Conservation (phyloP, 768 basidiomycete species). For the Lactarius psammicola region DNA sequence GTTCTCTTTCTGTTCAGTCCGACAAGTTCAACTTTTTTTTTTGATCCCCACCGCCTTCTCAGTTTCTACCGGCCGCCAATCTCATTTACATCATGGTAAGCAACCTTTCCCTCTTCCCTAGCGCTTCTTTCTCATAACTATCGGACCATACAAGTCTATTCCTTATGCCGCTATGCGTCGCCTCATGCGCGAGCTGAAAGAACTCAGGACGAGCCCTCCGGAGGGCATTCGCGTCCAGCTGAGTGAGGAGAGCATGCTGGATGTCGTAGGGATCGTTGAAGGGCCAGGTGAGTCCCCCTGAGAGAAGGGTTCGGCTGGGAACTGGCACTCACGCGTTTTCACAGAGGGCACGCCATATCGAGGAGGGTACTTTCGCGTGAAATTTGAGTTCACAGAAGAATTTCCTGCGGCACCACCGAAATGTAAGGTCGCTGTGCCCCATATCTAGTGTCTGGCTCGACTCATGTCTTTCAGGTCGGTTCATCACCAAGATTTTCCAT, state of each 20-base stretch:
- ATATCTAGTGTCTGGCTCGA: neutral
- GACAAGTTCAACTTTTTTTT: constrained; percentile 4
- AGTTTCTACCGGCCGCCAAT: neutral
- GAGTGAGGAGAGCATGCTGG: constrained; percentile 84
- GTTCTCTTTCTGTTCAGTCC: neutral
- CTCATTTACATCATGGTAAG: constrained; percentile 14
- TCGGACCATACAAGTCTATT: constrained; percentile 36
- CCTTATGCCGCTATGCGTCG: constrained; percentile 69
- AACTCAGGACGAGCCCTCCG: constrained; percentile 77
- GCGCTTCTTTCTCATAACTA: neutral
- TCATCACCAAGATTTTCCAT: constrained; percentile 94
- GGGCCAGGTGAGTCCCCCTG: constrained; percentile 74
- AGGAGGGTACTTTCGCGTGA: constrained; percentile 68
- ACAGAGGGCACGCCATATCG: constrained; percentile 66
- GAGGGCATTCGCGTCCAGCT: constrained; percentile 90
- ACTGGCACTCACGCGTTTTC: constrained; percentile 25
- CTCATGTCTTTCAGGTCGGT: constrained; percentile 59
- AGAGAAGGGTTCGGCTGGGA: neutral
- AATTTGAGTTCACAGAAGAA: constrained; percentile 89
- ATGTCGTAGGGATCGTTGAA: constrained; percentile 83
- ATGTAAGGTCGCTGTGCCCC: constrained; percentile 53
- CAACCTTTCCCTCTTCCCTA: neutral
- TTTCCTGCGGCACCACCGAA: constrained; percentile 94
- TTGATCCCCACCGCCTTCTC: neutral
- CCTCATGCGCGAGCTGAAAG: constrained; percentile 81